phyloP scores from a whole-genome alignment of 805 yeast species.

The Nakazawaea wickerhamii region DNA sequence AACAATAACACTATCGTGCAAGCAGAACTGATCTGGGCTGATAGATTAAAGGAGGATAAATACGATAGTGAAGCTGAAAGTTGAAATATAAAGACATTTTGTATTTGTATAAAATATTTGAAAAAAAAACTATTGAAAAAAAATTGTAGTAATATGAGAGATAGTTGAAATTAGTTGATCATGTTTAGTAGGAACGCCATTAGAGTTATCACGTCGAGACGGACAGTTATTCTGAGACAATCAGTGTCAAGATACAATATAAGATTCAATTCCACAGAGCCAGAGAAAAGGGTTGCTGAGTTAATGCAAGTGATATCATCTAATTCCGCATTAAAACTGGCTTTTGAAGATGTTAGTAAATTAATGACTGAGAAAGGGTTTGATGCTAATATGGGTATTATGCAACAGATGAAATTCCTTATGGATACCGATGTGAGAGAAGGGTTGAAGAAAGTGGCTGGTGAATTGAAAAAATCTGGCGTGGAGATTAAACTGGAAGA shows the following conservation, averaged over 20 bases:
- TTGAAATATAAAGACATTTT: neutral
- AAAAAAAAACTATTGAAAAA: neutral
- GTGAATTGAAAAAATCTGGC: conserved; percentile 19
- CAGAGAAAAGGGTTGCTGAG: neutral
- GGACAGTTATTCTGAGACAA: no score
- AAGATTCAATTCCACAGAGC: conserved; percentile 1
- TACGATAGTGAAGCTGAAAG: conserved; percentile 20
- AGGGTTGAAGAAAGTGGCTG: conserved; percentile 19
- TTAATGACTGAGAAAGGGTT: conserved; percentile 22
- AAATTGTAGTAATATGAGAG: no score
- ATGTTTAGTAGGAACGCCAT: neutral
- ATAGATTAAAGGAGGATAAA: conserved; percentile 28
- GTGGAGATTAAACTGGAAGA: conserved; percentile 22
- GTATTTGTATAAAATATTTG: neutral
- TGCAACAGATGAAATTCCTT: conserved; percentile 24
- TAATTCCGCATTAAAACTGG: conserved; percentile 29
- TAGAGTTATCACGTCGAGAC: neutral
- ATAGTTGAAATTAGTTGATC: neutral
- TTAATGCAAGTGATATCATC: neutral
- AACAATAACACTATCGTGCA: conserved; percentile 86
- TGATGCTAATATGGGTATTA: conserved; percentile 15
- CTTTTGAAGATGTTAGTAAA: conserved; percentile 27
- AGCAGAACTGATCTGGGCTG: conserved; percentile 78
- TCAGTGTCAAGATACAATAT: no score
- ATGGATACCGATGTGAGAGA: conserved; percentile 24